Evolutionary conservation across 225 moss, liverwort and hornwort genomes (phyloP).

Genomic region (Antitrichia curtipendula): DNA sequence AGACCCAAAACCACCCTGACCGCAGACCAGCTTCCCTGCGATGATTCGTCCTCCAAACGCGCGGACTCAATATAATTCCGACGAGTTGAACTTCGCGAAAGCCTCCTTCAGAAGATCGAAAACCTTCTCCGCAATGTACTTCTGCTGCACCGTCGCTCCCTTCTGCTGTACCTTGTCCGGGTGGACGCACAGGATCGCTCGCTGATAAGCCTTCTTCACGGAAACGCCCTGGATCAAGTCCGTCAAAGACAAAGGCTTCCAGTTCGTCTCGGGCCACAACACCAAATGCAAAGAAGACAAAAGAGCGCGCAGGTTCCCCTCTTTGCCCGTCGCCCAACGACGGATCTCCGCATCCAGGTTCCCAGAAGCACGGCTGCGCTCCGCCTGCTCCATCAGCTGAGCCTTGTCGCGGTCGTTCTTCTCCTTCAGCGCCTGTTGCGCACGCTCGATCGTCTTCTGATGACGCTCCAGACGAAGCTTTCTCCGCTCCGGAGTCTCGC

Average conservation of each 20-base stretch:
- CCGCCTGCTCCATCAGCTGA: slow-evolving; percentile 76
- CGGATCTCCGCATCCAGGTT: slow-evolving; percentile 81
- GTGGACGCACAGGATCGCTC: slow-evolving; percentile 75
- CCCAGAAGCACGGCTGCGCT: slow-evolving; percentile 63
- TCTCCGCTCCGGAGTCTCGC: slow-evolving; percentile 40
- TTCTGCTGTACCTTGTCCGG: slow-evolving; percentile 97
- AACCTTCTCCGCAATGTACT: slow-evolving; percentile 82
- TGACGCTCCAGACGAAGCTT: slow-evolving; percentile 56
- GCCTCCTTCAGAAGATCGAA: slow-evolving; percentile 71
- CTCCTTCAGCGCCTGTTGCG: slow-evolving; percentile 72
- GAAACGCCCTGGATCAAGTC: slow-evolving; percentile 72
- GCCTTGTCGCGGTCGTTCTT: slow-evolving; percentile 91
- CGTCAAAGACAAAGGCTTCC: slow-evolving; percentile 82
- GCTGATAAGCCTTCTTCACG: slow-evolving; percentile 78
- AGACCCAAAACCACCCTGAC: not conserved
- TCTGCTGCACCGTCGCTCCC: slow-evolving; percentile 76
- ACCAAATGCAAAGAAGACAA: slow-evolving; percentile 83
- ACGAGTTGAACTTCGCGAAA: slow-evolving; percentile 49
- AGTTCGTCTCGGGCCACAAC: slow-evolving; percentile 90
- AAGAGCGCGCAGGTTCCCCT: slow-evolving; percentile 87
- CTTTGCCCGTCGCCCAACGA: slow-evolving; percentile 93
- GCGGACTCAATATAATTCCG: slow-evolving; percentile 26
- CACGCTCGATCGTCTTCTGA: slow-evolving; percentile 64
- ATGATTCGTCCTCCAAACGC: not conserved
- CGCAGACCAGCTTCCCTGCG: not conserved